Percentiles rank a stretch among this genome's conserved stretches.
Conservation (phyloP, 2,329 filamentous ascomycete species). For the Aspergillus pseudoviridinutans region DNA sequence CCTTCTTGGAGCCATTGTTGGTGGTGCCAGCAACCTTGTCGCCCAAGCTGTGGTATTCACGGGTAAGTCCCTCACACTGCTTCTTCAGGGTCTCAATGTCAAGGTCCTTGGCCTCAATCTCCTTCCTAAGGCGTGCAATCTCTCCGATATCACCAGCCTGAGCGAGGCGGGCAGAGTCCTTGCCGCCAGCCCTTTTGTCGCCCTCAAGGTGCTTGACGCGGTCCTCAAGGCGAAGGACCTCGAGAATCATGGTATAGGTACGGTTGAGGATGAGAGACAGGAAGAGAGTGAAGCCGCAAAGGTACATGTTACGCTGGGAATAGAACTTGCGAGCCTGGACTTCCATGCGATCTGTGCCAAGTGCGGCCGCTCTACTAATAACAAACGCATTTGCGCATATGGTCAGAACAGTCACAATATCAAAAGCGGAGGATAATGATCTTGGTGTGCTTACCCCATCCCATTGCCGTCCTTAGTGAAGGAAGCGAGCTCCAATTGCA, state of each 20-base stretch:
- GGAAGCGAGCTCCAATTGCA: conserved; percentile 79
- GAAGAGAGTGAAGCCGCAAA: conserved; percentile 98
- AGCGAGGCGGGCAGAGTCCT: conserved; percentile 68
- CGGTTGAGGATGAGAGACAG: conserved; percentile 96
- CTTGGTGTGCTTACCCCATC: conserved; percentile 45
- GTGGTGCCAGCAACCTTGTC: conserved; percentile 67
- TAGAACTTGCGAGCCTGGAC: conserved; percentile 99
- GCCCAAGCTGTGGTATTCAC: conserved; percentile 80
- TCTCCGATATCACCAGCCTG: conserved; percentile 69
- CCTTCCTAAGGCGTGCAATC: conserved; percentile 69
- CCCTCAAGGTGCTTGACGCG: conserved; percentile 81
- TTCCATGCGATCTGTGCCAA: conserved; percentile 94
- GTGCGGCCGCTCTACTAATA: conserved; percentile 58
- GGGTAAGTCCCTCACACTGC: conserved; percentile 76
- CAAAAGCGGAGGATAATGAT: background rate
- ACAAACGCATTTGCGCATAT: conserved; percentile 8
- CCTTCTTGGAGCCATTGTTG: conserved; percentile 52
- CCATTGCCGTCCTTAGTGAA: conserved; percentile 60
- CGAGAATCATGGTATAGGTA: conserved; percentile 96
- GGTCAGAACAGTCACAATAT: conserved; percentile 6
- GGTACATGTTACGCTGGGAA: conserved; percentile 99
- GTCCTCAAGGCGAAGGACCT: conserved; percentile 87
- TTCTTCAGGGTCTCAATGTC: conserved; percentile 89
- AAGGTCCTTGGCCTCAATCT: conserved; percentile 68
- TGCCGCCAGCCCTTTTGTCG: conserved; percentile 54